A percentile compares a stretch with the other conserved stretches of the same genome.
Evolutionary conservation across 495 filamentous ascomycete genomes (phyloP).

Genomic region (Rhizodiscina lignyota): DNA sequence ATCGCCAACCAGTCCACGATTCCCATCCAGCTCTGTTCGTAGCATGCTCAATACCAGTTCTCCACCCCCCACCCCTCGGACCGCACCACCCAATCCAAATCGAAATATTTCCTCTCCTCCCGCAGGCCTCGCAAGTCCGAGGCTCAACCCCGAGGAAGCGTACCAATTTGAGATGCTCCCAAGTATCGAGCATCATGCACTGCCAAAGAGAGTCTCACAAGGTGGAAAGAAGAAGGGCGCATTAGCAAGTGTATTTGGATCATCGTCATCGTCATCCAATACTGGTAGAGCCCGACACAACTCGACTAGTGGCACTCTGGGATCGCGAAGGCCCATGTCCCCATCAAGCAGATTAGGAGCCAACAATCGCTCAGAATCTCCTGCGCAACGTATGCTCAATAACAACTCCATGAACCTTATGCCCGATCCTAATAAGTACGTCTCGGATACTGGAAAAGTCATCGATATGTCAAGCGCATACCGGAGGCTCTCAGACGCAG

Average conservation of each 20-base stretch:
- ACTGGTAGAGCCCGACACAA: constrained; percentile 24
- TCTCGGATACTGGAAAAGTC: constrained; percentile 32
- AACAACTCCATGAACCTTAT: constrained; percentile 22
- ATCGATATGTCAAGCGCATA: constrained; percentile 43
- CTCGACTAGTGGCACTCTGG: constrained; percentile 27
- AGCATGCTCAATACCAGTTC: constrained; percentile 12
- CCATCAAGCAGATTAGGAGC: constrained; percentile 34
- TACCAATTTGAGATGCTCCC: constrained; percentile 20
- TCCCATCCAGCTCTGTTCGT: constrained; percentile 4
- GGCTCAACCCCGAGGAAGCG: constrained; percentile 12
- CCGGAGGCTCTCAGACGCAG: constrained; percentile 48
- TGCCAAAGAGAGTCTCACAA: constrained; percentile 18
- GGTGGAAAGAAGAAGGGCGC: constrained; percentile 17
- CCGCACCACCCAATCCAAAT: constrained; percentile 7
- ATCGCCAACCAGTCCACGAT: neutral
- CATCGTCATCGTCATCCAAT: constrained; percentile 22
- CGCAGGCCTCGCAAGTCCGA: constrained; percentile 4
- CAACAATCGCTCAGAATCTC: constrained; percentile 41
- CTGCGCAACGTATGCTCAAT: constrained; percentile 25
- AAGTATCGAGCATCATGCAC: constrained; percentile 14
- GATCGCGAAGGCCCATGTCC: constrained; percentile 39
- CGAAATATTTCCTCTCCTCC: constrained; percentile 1
- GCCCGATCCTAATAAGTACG: constrained; percentile 22
- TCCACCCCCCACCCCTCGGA: neutral
- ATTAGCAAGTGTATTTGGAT: constrained; percentile 26